These are phyloP conservation scores for Tulasnella calospora DNA, from an alignment of 768 basidiomycete species.

Conservation along the genomic window DNA sequence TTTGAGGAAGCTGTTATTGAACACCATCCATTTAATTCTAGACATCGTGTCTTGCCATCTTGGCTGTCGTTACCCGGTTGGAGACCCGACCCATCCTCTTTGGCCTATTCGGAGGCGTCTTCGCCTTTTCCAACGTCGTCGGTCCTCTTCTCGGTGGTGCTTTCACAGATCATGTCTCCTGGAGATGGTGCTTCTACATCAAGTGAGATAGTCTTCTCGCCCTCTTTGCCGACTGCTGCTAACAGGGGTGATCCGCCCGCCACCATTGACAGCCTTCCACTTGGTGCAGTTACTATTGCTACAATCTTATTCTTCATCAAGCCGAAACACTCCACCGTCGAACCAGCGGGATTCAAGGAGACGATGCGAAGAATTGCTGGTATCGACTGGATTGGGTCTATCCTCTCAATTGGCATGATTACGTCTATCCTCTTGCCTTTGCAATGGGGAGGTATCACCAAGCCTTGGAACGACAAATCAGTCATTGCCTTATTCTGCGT, in stretches of 20 bases:
- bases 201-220: constrained; percentile 28
- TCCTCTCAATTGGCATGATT: constrained; percentile 15
- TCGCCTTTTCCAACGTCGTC: constrained; percentile 44
- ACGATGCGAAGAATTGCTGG: neutral
- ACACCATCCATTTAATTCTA: neutral
- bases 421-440: constrained; percentile 38
- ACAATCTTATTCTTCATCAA: constrained; percentile 30
- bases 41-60: constrained; percentile 30
- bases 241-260: neutral
- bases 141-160: constrained; percentile 48
- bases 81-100: constrained; percentile 24
- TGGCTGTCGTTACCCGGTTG: constrained; percentile 30
- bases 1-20: neutral
- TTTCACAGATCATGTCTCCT: constrained; percentile 42
- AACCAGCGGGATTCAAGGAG: neutral
- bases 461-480: constrained; percentile 43
- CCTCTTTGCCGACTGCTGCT: neutral
- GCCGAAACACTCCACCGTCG: constrained; percentile 9
- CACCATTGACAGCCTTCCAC: constrained; percentile 12
- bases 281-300: constrained; percentile 29
- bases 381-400: constrained; percentile 22
- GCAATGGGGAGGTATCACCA: constrained; percentile 47
- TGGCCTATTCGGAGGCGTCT: constrained; percentile 30
- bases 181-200: constrained; percentile 50
- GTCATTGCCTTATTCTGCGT: constrained; percentile 34